phyloP scores from a whole-genome alignment of 768 basidiomycete species.

The Lentinula boryana region DNA sequence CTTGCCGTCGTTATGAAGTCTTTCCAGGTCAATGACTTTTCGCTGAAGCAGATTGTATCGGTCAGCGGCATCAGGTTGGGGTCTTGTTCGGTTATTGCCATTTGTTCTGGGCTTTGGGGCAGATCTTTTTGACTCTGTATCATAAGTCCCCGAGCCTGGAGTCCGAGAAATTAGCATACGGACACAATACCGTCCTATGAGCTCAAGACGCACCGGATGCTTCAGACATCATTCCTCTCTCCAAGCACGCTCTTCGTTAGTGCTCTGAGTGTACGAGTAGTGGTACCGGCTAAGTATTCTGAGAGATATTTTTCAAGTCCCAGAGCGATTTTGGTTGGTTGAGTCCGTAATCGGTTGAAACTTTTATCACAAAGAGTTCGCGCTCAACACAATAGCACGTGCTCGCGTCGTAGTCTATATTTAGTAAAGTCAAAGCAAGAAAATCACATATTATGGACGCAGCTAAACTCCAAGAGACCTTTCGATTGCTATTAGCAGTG shows the following conservation, averaged over 20 bases:
- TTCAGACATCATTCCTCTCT: constrained; percentile 38
- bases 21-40: constrained; percentile 61
- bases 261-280: constrained; percentile 19
- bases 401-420: neutral
- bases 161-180: neutral
- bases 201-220: constrained; percentile 30
- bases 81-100: neutral
- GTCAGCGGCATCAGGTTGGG: constrained; percentile 23
- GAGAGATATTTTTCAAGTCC: too few species aligned
- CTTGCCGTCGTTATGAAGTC: constrained; percentile 59
- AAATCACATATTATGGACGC: too few species aligned
- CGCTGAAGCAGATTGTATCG: constrained; percentile 50
- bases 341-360: too few species aligned
- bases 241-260: constrained; percentile 54
- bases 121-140: neutral
- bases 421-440: neutral
- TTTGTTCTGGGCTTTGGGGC: neutral
- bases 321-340: too few species aligned
- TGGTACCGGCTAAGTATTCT: neutral
- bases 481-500: too few species aligned
- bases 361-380: neutral
- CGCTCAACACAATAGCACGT: neutral
- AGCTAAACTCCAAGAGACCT: too few species aligned
- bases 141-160: neutral
- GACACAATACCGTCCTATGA: neutral